Conservation (phyloP, 768 basidiomycete genomes). For the Megacollybia marginata region DNA sequence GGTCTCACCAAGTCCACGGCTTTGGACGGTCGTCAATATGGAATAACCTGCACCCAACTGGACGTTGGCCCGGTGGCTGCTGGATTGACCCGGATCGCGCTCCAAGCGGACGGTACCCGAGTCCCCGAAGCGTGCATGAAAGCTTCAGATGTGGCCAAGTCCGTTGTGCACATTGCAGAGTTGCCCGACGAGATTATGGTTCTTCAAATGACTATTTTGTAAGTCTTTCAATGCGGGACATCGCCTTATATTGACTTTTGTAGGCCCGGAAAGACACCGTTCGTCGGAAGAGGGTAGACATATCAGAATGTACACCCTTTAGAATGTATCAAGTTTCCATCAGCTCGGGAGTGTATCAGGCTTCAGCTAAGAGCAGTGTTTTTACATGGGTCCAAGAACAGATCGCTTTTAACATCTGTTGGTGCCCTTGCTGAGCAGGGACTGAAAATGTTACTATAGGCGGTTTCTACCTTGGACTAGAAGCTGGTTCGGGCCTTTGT, state of each 20-base stretch:
- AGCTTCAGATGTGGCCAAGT: slow-evolving; percentile 61
- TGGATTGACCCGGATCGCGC: slow-evolving; percentile 30
- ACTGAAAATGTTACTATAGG: no score
- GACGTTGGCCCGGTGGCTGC: slow-evolving; percentile 56
- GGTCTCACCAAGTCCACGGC: slow-evolving; percentile 73
- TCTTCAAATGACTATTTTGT: slow-evolving; percentile 72
- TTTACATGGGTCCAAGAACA: no score
- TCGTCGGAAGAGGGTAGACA: no score
- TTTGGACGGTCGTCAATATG: slow-evolving; percentile 67
- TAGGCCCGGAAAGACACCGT: background rate
- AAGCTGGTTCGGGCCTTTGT: no score
- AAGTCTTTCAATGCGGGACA: slow-evolving; percentile 16
- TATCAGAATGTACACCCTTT: background rate
- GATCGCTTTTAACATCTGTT: no score
- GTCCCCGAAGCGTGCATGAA: slow-evolving; percentile 61
- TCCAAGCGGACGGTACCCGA: slow-evolving; percentile 62
- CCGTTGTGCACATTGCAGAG: slow-evolving; percentile 63
- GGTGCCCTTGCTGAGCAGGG: no score
- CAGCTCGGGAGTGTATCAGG: no score
- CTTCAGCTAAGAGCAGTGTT: no score
- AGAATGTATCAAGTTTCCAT: no score
- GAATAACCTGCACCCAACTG: slow-evolving; percentile 75
- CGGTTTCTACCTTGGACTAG: no score
- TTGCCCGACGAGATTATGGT: slow-evolving; percentile 66
- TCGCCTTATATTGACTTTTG: background rate